phyloP scores from a whole-genome alignment of 2,329 filamentous ascomycete species.

The Fusarium coffeatum region DNA sequence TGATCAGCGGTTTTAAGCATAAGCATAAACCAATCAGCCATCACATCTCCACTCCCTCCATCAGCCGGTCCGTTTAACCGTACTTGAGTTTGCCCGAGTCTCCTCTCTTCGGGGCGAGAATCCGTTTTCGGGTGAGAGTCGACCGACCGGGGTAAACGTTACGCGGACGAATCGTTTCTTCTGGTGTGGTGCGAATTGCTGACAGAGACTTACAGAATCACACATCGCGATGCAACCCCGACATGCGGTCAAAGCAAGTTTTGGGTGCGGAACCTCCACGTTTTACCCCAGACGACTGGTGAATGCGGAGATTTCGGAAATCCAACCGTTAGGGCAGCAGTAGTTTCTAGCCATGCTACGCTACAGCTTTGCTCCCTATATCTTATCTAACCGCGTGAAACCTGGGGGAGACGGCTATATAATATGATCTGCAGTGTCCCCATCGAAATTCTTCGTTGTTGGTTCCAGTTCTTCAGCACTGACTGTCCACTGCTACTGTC shows the following conservation, averaged over 20 bases:
- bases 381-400: constrained; percentile 5
- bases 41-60: background rate
- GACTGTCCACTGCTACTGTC: background rate
- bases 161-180: constrained; percentile 18
- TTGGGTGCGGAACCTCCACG: constrained; percentile 23
- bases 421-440: constrained; percentile 30
- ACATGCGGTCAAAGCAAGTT: constrained; percentile 15
- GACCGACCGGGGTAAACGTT: background rate
- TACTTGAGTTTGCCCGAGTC: constrained; percentile 9
- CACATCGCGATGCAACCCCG: constrained; percentile 19
- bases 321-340: constrained; percentile 9
- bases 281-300: constrained; percentile 27
- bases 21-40: constrained; percentile 5
- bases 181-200: background rate
- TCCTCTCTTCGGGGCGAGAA: constrained; percentile 16
- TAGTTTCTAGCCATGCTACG: background rate
- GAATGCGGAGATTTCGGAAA: constrained; percentile 29
- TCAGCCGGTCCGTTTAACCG: constrained; percentile 42
- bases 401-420: constrained; percentile 8
- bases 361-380: background rate
- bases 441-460: background rate
- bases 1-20: constrained; percentile 33
- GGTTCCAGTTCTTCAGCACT: constrained; percentile 1
- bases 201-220: constrained; percentile 8
- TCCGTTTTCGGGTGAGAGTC: constrained; percentile 19